phyloP scores from a whole-genome alignment of 495 filamentous ascomycete species.

The Cetradonia linearis region DNA sequence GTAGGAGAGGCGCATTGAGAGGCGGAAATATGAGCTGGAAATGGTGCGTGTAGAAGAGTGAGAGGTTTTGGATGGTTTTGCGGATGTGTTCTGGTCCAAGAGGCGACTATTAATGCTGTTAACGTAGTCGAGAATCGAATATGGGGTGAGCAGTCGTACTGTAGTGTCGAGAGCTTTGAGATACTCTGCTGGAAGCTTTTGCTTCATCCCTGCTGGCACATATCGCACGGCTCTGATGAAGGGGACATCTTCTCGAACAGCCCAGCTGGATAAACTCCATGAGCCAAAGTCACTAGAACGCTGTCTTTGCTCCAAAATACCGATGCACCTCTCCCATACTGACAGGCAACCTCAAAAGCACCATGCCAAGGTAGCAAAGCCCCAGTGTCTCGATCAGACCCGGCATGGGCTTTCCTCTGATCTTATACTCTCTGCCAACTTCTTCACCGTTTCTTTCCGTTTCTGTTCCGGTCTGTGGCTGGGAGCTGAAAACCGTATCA shows the following conservation, averaged over 20 bases:
- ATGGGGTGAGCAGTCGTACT: conserved; percentile 31
- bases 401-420: conserved; percentile 35
- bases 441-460: conserved; percentile 26
- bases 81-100: conserved; percentile 52
- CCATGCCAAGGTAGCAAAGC: conserved; percentile 55
- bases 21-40: conserved; percentile 64
- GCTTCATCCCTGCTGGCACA: conserved; percentile 57
- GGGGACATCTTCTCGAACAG: conserved; percentile 38
- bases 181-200: conserved; percentile 52
- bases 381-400: conserved; percentile 52
- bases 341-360: conserved; percentile 55
- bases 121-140: conserved; percentile 14
- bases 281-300: not conserved
- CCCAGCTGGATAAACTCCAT: conserved; percentile 27
- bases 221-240: conserved; percentile 35
- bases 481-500: conserved; percentile 43
- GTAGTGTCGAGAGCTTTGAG: conserved; percentile 46
- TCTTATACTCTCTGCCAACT: conserved; percentile 25
- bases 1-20: conserved; percentile 55
- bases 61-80: conserved; percentile 46
- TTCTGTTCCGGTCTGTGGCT: conserved; percentile 29
- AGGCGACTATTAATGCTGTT: conserved; percentile 15
- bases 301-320: conserved; percentile 31
- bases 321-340: conserved; percentile 52
- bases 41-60: conserved; percentile 51